Percentiles rank a stretch among this genome's conserved stretches.
These are phyloP conservation scores for Hymenoscyphus fraxineus DNA, from an alignment of 2,329 filamentous ascomycete genomes.

Conservation along the genomic window DNA sequence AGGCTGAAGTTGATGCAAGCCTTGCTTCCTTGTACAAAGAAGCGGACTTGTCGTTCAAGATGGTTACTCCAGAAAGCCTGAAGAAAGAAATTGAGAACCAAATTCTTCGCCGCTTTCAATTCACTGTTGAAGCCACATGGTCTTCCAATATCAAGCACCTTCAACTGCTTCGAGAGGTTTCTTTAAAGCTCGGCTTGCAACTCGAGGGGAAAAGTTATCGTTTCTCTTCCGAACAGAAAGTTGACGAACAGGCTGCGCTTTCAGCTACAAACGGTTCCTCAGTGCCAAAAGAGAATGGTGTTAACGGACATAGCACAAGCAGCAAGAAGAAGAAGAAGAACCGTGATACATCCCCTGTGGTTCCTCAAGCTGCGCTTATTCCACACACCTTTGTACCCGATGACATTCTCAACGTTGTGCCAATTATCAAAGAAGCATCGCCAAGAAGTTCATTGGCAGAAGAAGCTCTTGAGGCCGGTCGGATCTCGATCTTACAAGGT, in stretches of 20 bases:
- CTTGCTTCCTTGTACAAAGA: conserved; percentile 76
- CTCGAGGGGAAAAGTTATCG: conserved; percentile 73
- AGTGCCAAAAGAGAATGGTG: conserved; percentile 41
- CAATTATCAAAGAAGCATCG: conserved; percentile 88
- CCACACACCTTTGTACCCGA: conserved; percentile 70
- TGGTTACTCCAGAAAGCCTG: conserved; percentile 70
- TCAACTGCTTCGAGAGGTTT: conserved; percentile 85
- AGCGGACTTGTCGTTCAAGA: conserved; percentile 75
- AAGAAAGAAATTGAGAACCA: conserved; percentile 68
- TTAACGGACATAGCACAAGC: conserved; percentile 31
- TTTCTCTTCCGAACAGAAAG: conserved; percentile 50
- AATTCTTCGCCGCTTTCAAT: conserved; percentile 71
- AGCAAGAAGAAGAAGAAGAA: conserved; percentile 61
- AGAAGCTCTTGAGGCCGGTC: conserved; percentile 91
- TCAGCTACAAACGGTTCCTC: conserved; percentile 29
- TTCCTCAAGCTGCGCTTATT: conserved; percentile 41
- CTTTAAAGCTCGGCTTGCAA: conserved; percentile 86
- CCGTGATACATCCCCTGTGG: conserved; percentile 47
- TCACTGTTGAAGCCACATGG: conserved; percentile 67
- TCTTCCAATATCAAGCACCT: conserved; percentile 63
- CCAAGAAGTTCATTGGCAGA: conserved; percentile 89
- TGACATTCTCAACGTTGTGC: conserved; percentile 89
- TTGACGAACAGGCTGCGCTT: conserved; percentile 33
- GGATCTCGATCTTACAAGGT: conserved; percentile 91
- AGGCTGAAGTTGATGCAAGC: conserved; percentile 70